Evolutionary conservation across 768 basidiomycete species (phyloP), one percentile per base, ranked within the genome.

Genomic region (Wakefieldia striispora): DNA sequence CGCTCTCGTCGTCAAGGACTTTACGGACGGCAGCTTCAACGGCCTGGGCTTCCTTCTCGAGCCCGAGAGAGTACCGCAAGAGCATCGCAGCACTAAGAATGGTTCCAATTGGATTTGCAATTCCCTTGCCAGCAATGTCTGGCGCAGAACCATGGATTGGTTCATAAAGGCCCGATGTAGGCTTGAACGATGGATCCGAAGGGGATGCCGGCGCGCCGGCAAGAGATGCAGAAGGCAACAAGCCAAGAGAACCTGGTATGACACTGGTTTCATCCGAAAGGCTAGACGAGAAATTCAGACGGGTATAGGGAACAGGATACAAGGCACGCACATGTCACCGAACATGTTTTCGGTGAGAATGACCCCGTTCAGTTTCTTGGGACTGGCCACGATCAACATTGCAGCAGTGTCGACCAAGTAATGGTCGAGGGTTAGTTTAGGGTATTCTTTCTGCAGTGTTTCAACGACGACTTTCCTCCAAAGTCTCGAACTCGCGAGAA

Each of bases 231-330:
- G 97, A 98, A 13, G 97, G 95, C 13, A 98, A 77, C 19, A 99
- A 80, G 43, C 97, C 97, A 10, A 99, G 84, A 24, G 97, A 98
- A 16, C 97, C 97, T 16, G 95, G 95, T 60, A 99, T 97, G 57
- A 98, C 92, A 57, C 95, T 97, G 12, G 86, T 81, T 69, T 99
- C 93, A 68, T 98, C 97, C 8, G 95, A 98, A 34, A 99, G 81
- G 61, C 94, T 97, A 41, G 14, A 26, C 11, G 42, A 27, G 10
- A 13, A 11, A 35, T 23, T 3, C 23, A 52, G 37, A 45, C 49
- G 39, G 41, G 36, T 21, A 21, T 40, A 21, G 44, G 8, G 40
- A 49, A 31, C 31, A 17, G 12, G 7, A 5, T 17, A 21, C 24
- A 13, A 19, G 23, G 40, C 44, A 74, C 91, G 64, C 64, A 97